Percentiles rank a stretch among this genome's conserved stretches.
phyloP scores from a whole-genome alignment of 768 basidiomycete species.

The Leucosporidium creatinivorum region DNA sequence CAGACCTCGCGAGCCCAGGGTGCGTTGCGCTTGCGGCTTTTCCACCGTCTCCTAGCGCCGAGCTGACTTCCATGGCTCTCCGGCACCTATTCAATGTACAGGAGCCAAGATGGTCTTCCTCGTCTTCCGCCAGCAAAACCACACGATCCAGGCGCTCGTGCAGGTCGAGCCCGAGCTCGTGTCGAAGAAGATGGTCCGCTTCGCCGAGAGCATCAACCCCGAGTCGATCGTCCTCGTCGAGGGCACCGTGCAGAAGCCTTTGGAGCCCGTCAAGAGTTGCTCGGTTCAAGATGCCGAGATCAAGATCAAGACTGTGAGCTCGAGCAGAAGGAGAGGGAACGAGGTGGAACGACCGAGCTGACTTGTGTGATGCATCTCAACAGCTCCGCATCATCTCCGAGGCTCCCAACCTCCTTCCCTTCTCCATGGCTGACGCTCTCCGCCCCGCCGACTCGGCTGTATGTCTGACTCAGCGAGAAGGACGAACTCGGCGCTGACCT shows the following conservation, averaged over 20 bases:
- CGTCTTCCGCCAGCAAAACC: conserved; percentile 75
- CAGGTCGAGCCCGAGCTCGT: conserved; percentile 63
- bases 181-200: conserved; percentile 97
- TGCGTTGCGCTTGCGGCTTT: conserved; percentile 19
- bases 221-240: conserved; percentile 91
- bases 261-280: conserved; percentile 83
- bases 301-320: conserved; percentile 65
- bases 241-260: conserved; percentile 68
- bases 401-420: conserved; percentile 70
- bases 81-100: conserved; percentile 27
- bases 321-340: not conserved
- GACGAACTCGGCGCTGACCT: not conserved
- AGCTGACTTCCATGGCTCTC: not conserved
- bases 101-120: conserved; percentile 92
- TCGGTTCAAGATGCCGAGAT: conserved; percentile 81
- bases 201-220: conserved; percentile 64
- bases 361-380: not conserved
- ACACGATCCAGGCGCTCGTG: conserved; percentile 79
- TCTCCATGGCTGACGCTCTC: conserved; percentile 85
- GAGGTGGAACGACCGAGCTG: not conserved
- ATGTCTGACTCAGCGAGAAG: conserved; percentile 37
- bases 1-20: conserved; percentile 85
- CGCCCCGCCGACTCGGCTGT: conserved; percentile 72
- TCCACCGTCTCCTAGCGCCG: not conserved
- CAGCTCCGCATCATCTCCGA: conserved; percentile 77